Base-by-base conservation (phyloP, 495 filamentous ascomycete genomes). In the Parachaetomium inaequale region DNA sequence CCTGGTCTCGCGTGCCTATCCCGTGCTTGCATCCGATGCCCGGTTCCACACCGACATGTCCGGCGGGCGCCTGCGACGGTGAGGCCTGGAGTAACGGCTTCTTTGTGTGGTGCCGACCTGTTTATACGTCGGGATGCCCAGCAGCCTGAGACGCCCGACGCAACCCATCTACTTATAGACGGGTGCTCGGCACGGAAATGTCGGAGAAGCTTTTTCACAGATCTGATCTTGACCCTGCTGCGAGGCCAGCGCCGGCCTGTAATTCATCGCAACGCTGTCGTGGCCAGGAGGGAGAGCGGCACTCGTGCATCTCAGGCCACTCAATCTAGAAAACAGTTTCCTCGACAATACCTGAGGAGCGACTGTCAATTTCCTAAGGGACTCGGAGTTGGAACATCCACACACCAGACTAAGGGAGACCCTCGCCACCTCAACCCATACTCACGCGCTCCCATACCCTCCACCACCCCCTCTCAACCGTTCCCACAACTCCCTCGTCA, bases 51-150 rank as follows among this genome's bases (percentile, higher is more conserved):
- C 49, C 53, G 15, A 55, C 45, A 47, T n/a, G 19, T 31, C 17
- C 17, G 32, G 32, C 36, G 58, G 58, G 58, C 58, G 58, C 58
- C 49, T 61, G 50, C 38, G 38, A 55, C 32, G 34, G 58, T 17
- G 19, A 50, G 28, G 19, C 3, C 19, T 43, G 40, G 14, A 26
- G 38, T 57, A 31, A 1, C 42, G 42, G 42, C 19, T n/a, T 46
- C n/a, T 46, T 10, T 17, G 19, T 10, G n/a, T 46, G 17, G 8
- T 23, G n/a, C 8, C 19, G 17, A n/a, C 42, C n/a, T 46, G 42
- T 43, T 3, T 19, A 43, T 17, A 19, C n/a, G 42, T 23, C 7
- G 8, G 4, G 1, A 46, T 46, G 19, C 42, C 42, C 42, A 23
- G 11, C 42, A 6, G 42, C 7, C 42, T 17, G 19, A 46, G 42